Evolutionary conservation across 805 yeast species (phyloP).

Genomic region (Torulaspora indica): DNA sequence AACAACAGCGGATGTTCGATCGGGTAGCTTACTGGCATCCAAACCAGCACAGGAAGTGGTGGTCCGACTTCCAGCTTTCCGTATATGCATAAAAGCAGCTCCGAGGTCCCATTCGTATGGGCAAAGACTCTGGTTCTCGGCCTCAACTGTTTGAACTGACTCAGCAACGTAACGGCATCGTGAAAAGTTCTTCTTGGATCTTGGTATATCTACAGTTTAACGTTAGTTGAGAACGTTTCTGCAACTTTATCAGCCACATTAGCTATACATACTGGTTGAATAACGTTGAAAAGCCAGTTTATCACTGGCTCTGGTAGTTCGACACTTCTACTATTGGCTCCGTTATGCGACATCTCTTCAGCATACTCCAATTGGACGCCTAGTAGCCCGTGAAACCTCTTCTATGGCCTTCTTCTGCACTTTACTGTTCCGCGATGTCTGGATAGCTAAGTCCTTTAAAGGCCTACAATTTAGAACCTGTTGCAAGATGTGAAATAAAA

Average conservation of each 20-base stretch:
- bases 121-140: constrained; percentile 68
- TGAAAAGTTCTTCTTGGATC: constrained; percentile 57
- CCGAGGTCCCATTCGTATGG: constrained; percentile 51
- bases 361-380: neutral
- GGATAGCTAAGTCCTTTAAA: constrained; percentile 1
- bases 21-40: constrained; percentile 77
- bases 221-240: neutral
- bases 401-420: neutral
- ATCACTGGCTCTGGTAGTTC: constrained; percentile 32
- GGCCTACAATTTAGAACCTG: constrained; percentile 6
- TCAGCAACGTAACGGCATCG: constrained; percentile 48
- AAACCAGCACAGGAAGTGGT: constrained; percentile 59
- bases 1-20: constrained; percentile 59
- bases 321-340: neutral
- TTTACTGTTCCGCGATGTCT: neutral
- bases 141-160: constrained; percentile 50
- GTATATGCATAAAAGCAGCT: constrained; percentile 56
- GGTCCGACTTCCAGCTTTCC: constrained; percentile 44
- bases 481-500: constrained; percentile 4
- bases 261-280: constrained; percentile 42
- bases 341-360: neutral
- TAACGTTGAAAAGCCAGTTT: constrained; percentile 55
- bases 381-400: neutral
- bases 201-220: constrained; percentile 43
- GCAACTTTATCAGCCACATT: neutral